phyloP scores from a whole-genome alignment of 73 alveolate genomes.

The Tetrahymena elliotti region DNA sequence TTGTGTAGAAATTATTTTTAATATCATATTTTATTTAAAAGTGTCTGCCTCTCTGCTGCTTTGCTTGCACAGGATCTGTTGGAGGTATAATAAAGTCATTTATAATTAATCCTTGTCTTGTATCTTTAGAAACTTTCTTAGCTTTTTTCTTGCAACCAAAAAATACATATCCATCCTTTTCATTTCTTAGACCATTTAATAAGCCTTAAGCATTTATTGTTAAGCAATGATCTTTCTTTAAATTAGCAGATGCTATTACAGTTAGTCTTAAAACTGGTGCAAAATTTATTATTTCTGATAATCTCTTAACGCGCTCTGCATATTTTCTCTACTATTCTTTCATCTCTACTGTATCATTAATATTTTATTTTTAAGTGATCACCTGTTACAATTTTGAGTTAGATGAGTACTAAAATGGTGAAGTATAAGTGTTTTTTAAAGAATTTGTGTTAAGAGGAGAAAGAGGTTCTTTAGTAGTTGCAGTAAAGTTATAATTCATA shows the following conservation, averaged over 20 bases:
- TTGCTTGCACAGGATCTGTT: background rate
- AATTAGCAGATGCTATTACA: background rate
- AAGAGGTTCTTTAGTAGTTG: background rate
- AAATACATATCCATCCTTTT: slow-evolving; percentile 8
- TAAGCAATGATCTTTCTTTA: background rate
- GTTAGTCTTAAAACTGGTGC: background rate
- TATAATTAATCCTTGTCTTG: background rate
- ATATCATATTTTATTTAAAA: background rate
- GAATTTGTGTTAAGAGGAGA: background rate
- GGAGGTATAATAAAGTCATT: slow-evolving; percentile 4
- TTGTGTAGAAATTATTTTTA: background rate
- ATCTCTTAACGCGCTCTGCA: background rate
- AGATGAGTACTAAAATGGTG: background rate
- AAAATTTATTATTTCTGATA: background rate
- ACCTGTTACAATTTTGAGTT: background rate
- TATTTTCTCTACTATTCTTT: background rate
- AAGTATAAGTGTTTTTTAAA: background rate
- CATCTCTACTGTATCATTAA: background rate
- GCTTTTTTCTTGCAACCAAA: background rate
- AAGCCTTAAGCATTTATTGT: slow-evolving; percentile 7
- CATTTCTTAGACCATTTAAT: background rate
- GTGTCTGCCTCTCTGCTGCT: background rate
- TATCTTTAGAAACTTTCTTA: background rate
- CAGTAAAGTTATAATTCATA: background rate
- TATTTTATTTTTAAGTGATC: background rate